Evolutionary conservation across 305 asterid genomes (phyloP).

Genomic region (Fraxinus sp.): DNA sequence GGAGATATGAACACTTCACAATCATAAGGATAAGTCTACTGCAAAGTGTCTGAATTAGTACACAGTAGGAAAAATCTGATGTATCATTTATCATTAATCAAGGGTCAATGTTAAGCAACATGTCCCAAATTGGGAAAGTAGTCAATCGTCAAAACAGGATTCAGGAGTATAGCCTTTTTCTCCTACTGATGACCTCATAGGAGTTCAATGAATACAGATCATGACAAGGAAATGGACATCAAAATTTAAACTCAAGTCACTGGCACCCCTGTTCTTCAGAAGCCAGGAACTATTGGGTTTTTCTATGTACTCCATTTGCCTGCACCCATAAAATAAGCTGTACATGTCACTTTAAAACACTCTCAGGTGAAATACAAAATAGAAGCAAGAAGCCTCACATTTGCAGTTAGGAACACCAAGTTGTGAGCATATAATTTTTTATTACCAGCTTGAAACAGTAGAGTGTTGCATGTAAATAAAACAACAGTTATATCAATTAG

Average conservation of each 20-base stretch:
- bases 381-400: background rate
- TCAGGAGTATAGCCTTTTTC: background rate
- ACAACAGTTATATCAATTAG: background rate
- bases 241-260: background rate
- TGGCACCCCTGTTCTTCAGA: background rate
- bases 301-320: background rate
- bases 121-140: background rate
- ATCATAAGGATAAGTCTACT: background rate
- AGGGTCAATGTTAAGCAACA: background rate
- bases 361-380: background rate
- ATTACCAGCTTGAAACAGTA: background rate
- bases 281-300: background rate
- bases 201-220: background rate
- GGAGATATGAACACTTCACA: background rate
- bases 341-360: background rate
- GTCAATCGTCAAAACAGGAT: background rate
- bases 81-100: background rate
- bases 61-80: background rate
- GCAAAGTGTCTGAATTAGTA: slow-evolving; percentile 1
- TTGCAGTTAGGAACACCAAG: background rate
- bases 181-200: background rate
- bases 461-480: background rate
- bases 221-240: background rate
- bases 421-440: background rate
- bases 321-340: background rate